phyloP scores from a whole-genome alignment of 2,329 filamentous ascomycete genomes.

The Paecilomyces niveus region DNA sequence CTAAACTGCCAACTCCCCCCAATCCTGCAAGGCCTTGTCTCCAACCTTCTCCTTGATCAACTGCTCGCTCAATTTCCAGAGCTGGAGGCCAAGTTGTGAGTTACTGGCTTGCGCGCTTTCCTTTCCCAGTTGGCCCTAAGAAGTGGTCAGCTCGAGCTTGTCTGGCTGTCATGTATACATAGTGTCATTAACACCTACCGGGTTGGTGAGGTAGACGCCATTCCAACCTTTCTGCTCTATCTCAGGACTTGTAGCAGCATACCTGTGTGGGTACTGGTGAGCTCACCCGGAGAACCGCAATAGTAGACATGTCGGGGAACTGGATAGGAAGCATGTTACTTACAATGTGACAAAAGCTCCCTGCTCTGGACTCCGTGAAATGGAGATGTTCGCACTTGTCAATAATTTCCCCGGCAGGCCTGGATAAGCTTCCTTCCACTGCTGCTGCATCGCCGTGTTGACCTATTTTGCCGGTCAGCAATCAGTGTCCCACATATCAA shows the following conservation, averaged over 20 bases:
- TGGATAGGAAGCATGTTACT: slow-evolving; percentile 7
- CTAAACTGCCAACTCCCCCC: slow-evolving; percentile 9
- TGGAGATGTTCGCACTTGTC: slow-evolving; percentile 25
- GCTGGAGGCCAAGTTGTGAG: slow-evolving; percentile 25
- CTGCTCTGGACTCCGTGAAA: slow-evolving; percentile 34
- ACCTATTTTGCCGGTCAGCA: slow-evolving; percentile 21
- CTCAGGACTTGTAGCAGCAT: slow-evolving; percentile 33
- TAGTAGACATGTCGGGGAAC: background rate
- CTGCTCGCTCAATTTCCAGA: slow-evolving; percentile 36
- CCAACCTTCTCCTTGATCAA: slow-evolving; percentile 37
- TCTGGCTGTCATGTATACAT: background rate
- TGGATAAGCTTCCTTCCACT: slow-evolving; percentile 42
- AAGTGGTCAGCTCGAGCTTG: background rate
- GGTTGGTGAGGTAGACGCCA: slow-evolving; percentile 38
- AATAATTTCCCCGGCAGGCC: slow-evolving; percentile 34
- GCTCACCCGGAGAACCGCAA: background rate
- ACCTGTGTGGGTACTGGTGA: slow-evolving; percentile 5
- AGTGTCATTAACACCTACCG: slow-evolving; percentile 7
- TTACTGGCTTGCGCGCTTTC: slow-evolving; percentile 35
- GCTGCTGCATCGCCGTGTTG: slow-evolving; percentile 39
- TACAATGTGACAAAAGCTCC: slow-evolving; percentile 40
- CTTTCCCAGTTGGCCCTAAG: slow-evolving; percentile 27
- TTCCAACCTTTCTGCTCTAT: slow-evolving; percentile 38
- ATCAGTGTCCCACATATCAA: background rate
- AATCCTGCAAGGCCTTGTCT: slow-evolving; percentile 29